Conservation (phyloP, 176 grass and related monocot genomes). For the Pontederia paniculata region DNA sequence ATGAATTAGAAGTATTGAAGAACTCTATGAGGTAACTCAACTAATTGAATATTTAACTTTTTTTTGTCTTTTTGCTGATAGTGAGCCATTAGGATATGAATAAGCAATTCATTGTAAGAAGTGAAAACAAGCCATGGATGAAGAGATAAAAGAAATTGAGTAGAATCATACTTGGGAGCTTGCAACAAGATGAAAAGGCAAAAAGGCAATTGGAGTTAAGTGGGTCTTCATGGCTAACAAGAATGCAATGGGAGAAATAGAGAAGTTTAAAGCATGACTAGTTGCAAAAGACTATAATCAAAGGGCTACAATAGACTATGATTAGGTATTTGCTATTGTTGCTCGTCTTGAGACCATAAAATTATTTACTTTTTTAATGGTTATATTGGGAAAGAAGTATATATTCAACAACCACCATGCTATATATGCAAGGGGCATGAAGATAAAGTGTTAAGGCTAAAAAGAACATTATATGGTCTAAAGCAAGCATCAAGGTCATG, state of each 20-base stretch:
- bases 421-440: not conserved
- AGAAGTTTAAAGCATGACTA: not conserved
- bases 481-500: not conserved
- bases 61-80: not conserved
- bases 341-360: not conserved
- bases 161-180: constrained; percentile 9
- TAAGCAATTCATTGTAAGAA: not conserved
- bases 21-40: not conserved
- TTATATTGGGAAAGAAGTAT: not conserved
- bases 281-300: constrained; percentile 1
- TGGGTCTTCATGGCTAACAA: not conserved
- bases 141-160: not conserved
- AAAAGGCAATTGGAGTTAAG: not conserved
- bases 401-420: not conserved
- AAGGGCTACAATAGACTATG: not conserved
- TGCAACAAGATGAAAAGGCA: not conserved
- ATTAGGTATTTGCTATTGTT: not conserved
- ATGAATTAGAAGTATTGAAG: not conserved
- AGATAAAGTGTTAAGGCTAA: not conserved
- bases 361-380: not conserved
- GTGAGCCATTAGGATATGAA: not conserved
- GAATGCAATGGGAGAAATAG: not conserved
- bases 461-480: not conserved
- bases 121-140: not conserved
- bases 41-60: not conserved